Conservation (phyloP, 768 basidiomycete genomes). For the Tricholoma sp. region DNA sequence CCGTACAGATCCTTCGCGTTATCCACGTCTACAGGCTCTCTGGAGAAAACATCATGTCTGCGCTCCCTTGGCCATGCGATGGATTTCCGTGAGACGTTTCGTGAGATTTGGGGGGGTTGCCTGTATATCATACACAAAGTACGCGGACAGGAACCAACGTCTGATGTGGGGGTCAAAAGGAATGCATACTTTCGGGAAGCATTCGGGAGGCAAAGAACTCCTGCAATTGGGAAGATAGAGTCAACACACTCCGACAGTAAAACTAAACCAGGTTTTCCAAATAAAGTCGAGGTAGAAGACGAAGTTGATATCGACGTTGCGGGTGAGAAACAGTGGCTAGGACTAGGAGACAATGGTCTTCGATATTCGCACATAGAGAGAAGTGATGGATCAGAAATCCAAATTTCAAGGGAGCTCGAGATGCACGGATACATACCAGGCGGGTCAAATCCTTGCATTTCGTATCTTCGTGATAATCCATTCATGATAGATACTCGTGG, state of each 20-base stretch:
- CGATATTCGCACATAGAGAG: constrained; percentile 35
- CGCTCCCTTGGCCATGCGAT: constrained; percentile 59
- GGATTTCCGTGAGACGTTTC: constrained; percentile 64
- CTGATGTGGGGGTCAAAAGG: constrained; percentile 37
- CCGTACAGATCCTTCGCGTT: constrained; percentile 41
- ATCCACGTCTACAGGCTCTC: constrained; percentile 23
- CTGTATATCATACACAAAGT: constrained; percentile 53
- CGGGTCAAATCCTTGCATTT: constrained; percentile 13
- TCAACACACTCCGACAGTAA: constrained; percentile 1
- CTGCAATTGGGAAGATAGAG: constrained; percentile 3
- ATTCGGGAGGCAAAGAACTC: constrained; percentile 34
- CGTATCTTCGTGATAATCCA: not conserved
- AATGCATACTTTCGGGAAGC: constrained; percentile 38
- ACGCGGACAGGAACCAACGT: constrained; percentile 51
- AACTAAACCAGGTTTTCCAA: constrained; percentile 12
- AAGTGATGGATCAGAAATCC: constrained; percentile 47
- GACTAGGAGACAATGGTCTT: constrained; percentile 40
- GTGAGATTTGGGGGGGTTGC: constrained; percentile 53
- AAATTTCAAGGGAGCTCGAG: constrained; percentile 50
- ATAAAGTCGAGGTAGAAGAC: constrained; percentile 33
- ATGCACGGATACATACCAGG: constrained; percentile 40
- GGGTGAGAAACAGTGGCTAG: constrained; percentile 50
- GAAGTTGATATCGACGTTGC: constrained; percentile 36
- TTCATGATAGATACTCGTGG: constrained; percentile 1
- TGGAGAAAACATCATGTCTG: constrained; percentile 45